Percentiles rank a stretch among this genome's conserved stretches.
phyloP scores from a whole-genome alignment of 306 rosid species.

The Calophaca sinica region DNA sequence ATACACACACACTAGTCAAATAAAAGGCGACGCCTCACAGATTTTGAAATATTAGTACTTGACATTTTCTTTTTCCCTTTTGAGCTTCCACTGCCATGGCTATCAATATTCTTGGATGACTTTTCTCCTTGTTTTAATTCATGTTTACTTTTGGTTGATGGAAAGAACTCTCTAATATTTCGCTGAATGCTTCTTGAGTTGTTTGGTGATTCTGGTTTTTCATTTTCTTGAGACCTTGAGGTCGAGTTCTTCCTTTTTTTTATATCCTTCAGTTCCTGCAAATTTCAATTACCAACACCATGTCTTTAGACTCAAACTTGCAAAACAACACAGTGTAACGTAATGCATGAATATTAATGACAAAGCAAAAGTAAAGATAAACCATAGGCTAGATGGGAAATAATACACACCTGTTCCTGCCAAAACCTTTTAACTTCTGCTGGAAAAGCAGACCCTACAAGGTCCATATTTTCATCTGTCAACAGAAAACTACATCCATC shows the following conservation, averaged over 20 bases:
- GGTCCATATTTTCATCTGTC: slow-evolving; percentile 89
- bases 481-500: slow-evolving; percentile 68
- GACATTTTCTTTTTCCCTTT: slow-evolving; percentile 58
- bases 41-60: slow-evolving; percentile 63
- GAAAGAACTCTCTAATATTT: slow-evolving; percentile 77
- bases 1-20: no score
- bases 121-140: slow-evolving; percentile 54
- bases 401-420: slow-evolving; percentile 70
- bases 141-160: slow-evolving; percentile 59
- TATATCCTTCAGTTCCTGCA: slow-evolving; percentile 67
- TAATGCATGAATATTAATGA: background rate
- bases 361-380: background rate
- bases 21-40: slow-evolving; percentile 86
- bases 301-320: background rate
- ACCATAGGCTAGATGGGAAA: background rate
- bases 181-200: slow-evolving; percentile 54
- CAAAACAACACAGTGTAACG: background rate
- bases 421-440: slow-evolving; percentile 65
- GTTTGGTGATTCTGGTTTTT: slow-evolving; percentile 51
- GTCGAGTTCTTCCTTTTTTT: slow-evolving; percentile 56
- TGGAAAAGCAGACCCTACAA: slow-evolving; percentile 83
- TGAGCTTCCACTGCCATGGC: slow-evolving; percentile 47
- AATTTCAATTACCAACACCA: slow-evolving; percentile 39
- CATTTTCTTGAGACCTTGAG: slow-evolving; percentile 50
- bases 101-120: slow-evolving; percentile 41